phyloP scores from a whole-genome alignment of 179 eudicot species.

The Beta macrorhiza region DNA sequence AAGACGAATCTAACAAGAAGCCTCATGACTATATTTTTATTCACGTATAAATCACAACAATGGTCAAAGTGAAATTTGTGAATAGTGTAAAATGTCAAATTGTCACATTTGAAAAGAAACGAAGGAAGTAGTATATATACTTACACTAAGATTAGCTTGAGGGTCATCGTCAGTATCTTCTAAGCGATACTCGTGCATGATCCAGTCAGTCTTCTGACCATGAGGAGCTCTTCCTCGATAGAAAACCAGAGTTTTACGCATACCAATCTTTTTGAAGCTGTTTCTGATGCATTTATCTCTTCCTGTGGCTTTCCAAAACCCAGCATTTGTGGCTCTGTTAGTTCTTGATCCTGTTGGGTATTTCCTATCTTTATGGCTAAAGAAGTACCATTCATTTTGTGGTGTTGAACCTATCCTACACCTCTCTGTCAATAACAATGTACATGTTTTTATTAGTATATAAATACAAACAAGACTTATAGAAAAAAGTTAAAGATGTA shows the following conservation, averaged over 20 bases:
- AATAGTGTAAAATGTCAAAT: too few relatives aligned
- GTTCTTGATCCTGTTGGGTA: constrained; percentile 95
- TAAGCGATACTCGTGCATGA: constrained; percentile 93
- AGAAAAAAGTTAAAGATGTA: too few relatives aligned
- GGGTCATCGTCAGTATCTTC: constrained; percentile 62
- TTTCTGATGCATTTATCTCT: constrained; percentile 85
- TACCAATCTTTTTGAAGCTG: constrained; percentile 77
- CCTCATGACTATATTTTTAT: too few relatives aligned
- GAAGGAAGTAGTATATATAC: neutral
- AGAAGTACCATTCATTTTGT: constrained; percentile 92
- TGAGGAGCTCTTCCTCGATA: constrained; percentile 93
- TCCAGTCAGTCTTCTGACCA: constrained; percentile 94
- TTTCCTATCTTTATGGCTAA: constrained; percentile 86
- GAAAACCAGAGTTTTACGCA: constrained; percentile 92
- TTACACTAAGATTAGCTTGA: constrained; percentile 40
- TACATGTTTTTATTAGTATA: too few relatives aligned
- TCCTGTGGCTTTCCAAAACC: constrained; percentile 97
- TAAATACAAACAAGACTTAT: too few relatives aligned
- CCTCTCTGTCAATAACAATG: constrained; percentile 42
- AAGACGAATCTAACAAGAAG: too few relatives aligned
- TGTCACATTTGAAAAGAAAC: too few relatives aligned
- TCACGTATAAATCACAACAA: too few relatives aligned
- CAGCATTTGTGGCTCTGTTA: constrained; percentile 86
- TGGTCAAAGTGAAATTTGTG: too few relatives aligned
- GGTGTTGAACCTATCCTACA: constrained; percentile 88